phyloP scores from a whole-genome alignment of 306 rosid species.

The Pterocarpus santalinus region DNA sequence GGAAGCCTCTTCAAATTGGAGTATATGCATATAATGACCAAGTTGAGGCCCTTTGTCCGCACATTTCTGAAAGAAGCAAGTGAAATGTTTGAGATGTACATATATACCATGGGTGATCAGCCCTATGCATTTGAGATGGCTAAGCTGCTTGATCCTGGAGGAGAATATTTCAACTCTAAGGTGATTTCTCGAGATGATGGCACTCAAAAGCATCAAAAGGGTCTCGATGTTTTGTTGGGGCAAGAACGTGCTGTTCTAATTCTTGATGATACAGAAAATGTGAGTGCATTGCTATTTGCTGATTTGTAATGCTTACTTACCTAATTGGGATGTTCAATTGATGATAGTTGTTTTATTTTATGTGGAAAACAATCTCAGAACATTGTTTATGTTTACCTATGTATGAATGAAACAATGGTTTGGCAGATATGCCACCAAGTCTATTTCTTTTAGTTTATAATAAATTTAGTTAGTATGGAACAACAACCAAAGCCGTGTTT shows the following conservation, averaged over 20 bases:
- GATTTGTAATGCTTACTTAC: constrained; percentile 21
- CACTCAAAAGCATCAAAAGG: constrained; percentile 89
- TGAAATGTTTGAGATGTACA: constrained; percentile 82
- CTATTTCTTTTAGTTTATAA: too few relatives aligned
- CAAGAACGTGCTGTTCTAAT: constrained; percentile 89
- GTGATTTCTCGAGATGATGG: constrained; percentile 97
- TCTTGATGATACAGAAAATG: constrained; percentile 93
- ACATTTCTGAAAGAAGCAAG: constrained; percentile 82
- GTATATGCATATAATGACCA: constrained; percentile 83
- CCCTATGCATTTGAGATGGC: constrained; percentile 92
- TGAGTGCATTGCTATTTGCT: constrained; percentile 52
- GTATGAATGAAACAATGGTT: too few relatives aligned
- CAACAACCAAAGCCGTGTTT: too few relatives aligned
- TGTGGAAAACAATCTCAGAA: too few relatives aligned
- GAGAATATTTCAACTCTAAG: constrained; percentile 72
- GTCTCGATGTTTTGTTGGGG: constrained; percentile 87
- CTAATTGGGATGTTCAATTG: constrained; percentile 2
- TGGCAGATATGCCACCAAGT: too few relatives aligned
- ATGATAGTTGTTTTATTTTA: constrained; percentile 5
- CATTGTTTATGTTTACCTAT: too few relatives aligned
- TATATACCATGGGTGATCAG: constrained; percentile 95
- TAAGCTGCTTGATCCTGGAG: constrained; percentile 80
- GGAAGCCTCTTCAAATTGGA: constrained; percentile 79
- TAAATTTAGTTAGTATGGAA: too few relatives aligned
- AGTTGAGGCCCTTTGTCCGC: constrained; percentile 85